These are phyloP conservation scores for Citrullus colocynthis DNA, from an alignment of 306 rosid genomes.

Conservation along the genomic window DNA sequence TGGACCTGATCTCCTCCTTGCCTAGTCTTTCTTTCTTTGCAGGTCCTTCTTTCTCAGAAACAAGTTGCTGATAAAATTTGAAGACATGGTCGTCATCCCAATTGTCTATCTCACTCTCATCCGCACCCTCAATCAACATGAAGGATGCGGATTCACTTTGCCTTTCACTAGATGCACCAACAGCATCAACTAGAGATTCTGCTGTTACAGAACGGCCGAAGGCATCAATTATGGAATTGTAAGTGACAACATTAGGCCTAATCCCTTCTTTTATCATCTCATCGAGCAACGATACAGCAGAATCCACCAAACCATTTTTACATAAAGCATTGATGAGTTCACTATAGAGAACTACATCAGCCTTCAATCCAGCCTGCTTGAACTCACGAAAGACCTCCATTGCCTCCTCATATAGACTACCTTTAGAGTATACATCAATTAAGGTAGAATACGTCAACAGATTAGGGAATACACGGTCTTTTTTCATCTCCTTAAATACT, in stretches of 20 bases:
- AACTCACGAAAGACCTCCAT: conserved; percentile 56
- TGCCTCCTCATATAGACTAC: conserved; percentile 58
- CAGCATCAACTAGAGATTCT: conserved; percentile 21
- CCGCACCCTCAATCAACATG: conserved; percentile 1
- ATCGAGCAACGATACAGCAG: conserved; percentile 71
- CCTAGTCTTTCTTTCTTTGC: conserved; percentile 27
- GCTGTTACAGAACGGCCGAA: conserved; percentile 34
- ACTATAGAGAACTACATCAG: conserved; percentile 83
- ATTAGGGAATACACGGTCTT: conserved; percentile 35
- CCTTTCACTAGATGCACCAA: conserved; percentile 11
- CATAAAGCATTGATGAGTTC: conserved; percentile 66
- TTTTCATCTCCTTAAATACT: conserved; percentile 50
- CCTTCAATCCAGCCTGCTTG: conserved; percentile 53
- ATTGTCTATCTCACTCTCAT: conserved; percentile 7
- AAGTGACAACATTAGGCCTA: conserved; percentile 78
- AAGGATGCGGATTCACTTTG: conserved; percentile 13
- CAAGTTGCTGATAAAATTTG: conserved; percentile 39
- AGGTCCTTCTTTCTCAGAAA: conserved; percentile 45
- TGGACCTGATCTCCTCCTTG: conserved; percentile 34
- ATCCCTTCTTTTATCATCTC: conserved; percentile 79
- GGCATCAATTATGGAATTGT: conserved; percentile 75
- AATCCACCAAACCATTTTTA: conserved; percentile 62
- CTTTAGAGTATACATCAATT: conserved; percentile 71
- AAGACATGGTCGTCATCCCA: conserved; percentile 19
- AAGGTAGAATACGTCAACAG: conserved; percentile 74